Base-by-base conservation (phyloP, 805 yeast genomes). In the Tetrapisispora taiwanensis region DNA sequence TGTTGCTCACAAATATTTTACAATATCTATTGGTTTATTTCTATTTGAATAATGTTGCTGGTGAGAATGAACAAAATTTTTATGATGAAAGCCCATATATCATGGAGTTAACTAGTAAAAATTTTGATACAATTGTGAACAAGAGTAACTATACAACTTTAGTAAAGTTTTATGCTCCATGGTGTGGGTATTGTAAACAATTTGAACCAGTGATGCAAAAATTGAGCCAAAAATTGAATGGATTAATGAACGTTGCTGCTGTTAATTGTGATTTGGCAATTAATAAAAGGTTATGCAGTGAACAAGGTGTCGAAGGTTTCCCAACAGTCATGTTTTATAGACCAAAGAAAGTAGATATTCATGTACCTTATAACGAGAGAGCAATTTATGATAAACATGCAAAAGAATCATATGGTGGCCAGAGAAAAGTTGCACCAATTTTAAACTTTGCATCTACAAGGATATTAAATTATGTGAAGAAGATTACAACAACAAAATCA, bases 131-230 rank as follows among this genome's bases (percentile, higher is more conserved):
- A 45, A 82, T 80, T 40, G 77, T 89, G 3, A 70, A 78, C 36
- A 62, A 70, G 19, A 71, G 94, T 2, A 87, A 87, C 58, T 83
- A 86, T 54, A 83, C 95, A 1, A 65, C 95, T 1, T 66, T 88
- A 17, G 88, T 87, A 19, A 88, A 88, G 67, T 89, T 89, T 63
- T 89, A 83, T 63, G 97, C 97, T 4, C 96, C 97, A 32, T 89
- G 97, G 97, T 90, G 98, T 69, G 96, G 97, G 5, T 87, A 90
- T 63, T 90, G 98, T 65, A 74, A 79, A 54, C 73, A 78, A 46
- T 67, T 90, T 41, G 75, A 78, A 46, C 80, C 83, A 3, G 77
- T 76, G 1, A 82, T 71, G 62, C 67, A 70, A 40, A 80, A 80
- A 56, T 76, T 81, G 13, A 94, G 84, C 7, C 75, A 74, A 42